Base-by-base conservation (phyloP, 129 eudicot species). In the Flaveria ramosissima region DNA sequence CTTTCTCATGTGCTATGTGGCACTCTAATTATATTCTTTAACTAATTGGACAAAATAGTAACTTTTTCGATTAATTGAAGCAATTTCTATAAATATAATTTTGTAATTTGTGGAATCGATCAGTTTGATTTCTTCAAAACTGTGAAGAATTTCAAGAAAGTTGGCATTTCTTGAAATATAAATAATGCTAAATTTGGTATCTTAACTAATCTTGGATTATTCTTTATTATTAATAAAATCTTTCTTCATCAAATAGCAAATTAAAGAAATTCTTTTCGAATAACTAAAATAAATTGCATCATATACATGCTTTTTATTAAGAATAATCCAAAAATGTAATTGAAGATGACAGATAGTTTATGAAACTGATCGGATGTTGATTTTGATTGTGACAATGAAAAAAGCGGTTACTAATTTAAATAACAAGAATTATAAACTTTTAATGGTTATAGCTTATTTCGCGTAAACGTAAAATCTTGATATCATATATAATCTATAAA, bases 91-190 rank as follows among this genome's bases (percentile, higher is more conserved):
- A 73, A n/a, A 53, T 80, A 66, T 52, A 64, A 52, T 53, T 79
- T 74, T 62, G 72, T 62, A 60, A 46, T 30, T 71, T 79, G 72
- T 51, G 73, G 68, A 62, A 50, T 36, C 7, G 41, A 36, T 71
- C 13, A 24, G 27, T 50, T 73, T 73, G 20, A 30, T 80, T 43
- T 66, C 52, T 53, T 80, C 41, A 65, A 14, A 73, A 55, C 6
- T 64, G 16, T 51, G 61, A 11, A 17, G 63, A 72, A 73, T 73
- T 73, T 80, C 62, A 80, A 80, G 61, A 73, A 73, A 80, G 70
- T 66, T 72, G 85, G 71, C 76, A 71, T 82, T 82, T 77, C 79
- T 78, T 72, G 71, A 72, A 82, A 72, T 77, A 46, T 68, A 66
- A 77, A 72, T 39, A 82, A 65, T 82, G 24, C 81, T 69, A 68